Base-by-base conservation (phyloP, 2,329 filamentous ascomycete genomes). In the Scedosporium dehoogii region DNA sequence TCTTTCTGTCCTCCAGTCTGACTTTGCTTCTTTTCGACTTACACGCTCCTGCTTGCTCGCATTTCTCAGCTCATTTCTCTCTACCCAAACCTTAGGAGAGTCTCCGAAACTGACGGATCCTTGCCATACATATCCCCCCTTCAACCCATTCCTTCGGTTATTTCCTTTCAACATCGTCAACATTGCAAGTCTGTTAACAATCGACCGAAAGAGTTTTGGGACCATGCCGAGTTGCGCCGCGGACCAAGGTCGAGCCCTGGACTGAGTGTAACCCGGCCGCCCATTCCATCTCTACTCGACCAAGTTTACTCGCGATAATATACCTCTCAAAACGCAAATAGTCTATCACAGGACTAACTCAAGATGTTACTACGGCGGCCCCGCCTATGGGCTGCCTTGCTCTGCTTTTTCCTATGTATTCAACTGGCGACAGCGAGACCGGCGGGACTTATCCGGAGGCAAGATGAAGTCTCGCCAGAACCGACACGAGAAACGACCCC, bases 401-500 rank as follows among this genome's bases (percentile, higher is more conserved):
- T 81, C 62, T 75, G 73, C 66, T 67, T 80, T 23, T 59, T 74
- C 3, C 58, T 79, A 51, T 69, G 70, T 51, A 67, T 78, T 25
- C 74, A 80, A 53, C 65, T 73, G 57, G 73, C 71, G 21, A 67
- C 69, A 23, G 75, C 74, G 10, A 71, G 74, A 51, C 70, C 67
- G 62, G 67, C 74, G 33, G 68, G 68, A 6, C 66, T 73, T 44
- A 61, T 70, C 21, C 68, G 67, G 64, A 73, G 76, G 64, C 73
- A 77, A 62, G 73, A 76, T 58, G 69, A 46, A 12, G 41, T 18
- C 7, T 23, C 25, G 25, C 38, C 60, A 7, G 21, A 57, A 33
- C 46, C 46, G 6, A 29, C 51, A 21, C 51, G 14, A 21, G 53
- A 46, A 23, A 29, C 53, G 21, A 58, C 51, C 5, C 10, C 23